Conservation (phyloP, 345 rosid genomes). For the Cochlearia excelsa region DNA sequence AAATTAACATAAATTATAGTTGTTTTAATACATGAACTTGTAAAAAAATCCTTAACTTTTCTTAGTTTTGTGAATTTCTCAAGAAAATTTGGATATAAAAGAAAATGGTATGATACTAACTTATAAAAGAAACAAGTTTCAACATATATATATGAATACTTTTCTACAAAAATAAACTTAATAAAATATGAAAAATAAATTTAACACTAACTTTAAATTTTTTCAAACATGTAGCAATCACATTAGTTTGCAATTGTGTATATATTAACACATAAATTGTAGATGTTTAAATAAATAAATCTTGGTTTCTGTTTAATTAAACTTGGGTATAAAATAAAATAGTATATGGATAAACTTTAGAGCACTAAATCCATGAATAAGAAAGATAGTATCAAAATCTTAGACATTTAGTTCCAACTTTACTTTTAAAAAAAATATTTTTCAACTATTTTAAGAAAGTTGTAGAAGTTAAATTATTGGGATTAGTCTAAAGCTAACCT, state of each 20-base stretch:
- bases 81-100: too few species aligned
- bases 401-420: slow-evolving; percentile 6
- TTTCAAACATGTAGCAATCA: too few species aligned
- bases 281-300: not conserved
- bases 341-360: slow-evolving; percentile 8
- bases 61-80: too few species aligned
- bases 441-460: slow-evolving; percentile 15
- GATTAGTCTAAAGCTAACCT: slow-evolving; percentile 26
- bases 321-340: not conserved
- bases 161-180: not conserved
- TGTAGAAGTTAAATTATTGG: slow-evolving; percentile 15
- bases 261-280: too few species aligned
- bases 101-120: too few species aligned
- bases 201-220: not conserved
- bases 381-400: slow-evolving; percentile 8
- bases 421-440: not conserved
- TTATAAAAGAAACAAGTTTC: too few species aligned
- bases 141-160: not conserved
- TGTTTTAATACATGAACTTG: too few species aligned
- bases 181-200: not conserved
- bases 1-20: too few species aligned
- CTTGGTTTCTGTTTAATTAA: not conserved
- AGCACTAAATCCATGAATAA: not conserved
- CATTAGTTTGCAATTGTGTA: too few species aligned
- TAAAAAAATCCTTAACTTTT: too few species aligned